Percentiles rank a stretch among this genome's conserved stretches.
phyloP scores from a whole-genome alignment of 2,329 filamentous ascomycete species.

The Talaromyces sp. region DNA sequence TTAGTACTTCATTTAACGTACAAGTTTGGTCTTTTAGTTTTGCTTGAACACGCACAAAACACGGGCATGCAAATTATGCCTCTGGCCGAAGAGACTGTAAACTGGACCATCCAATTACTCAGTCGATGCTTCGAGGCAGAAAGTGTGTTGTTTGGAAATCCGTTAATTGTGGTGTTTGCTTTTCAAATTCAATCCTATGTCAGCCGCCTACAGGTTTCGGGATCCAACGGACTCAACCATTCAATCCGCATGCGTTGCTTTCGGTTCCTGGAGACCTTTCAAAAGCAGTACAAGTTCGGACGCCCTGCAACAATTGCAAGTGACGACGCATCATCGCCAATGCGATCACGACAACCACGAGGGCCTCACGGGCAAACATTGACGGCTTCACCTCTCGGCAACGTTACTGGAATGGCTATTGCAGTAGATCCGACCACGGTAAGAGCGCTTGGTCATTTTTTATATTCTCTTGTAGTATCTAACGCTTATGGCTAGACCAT shows the following conservation, averaged over 20 bases:
- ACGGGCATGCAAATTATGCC: background rate
- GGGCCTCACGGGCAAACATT: background rate
- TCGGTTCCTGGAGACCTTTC: background rate
- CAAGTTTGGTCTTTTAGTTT: conserved; percentile 6
- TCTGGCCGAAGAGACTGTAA: conserved; percentile 3
- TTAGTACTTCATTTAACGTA: conserved; percentile 9
- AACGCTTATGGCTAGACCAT: background rate
- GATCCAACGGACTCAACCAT: background rate
- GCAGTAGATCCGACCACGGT: conserved; percentile 1
- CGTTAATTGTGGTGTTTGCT: background rate
- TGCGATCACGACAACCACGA: background rate
- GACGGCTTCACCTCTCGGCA: background rate
- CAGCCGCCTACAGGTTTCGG: background rate
- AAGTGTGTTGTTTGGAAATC: conserved; percentile 5
- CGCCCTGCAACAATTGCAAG: background rate
- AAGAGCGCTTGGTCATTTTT: background rate
- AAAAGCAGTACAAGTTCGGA: background rate
- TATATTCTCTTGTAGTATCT: background rate
- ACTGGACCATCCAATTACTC: conserved; percentile 1
- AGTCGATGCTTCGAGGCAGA: background rate
- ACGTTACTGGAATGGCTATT: background rate
- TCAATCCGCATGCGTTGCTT: conserved; percentile 2
- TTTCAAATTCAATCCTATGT: conserved; percentile 4
- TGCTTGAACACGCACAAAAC: conserved; percentile 3
- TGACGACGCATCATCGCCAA: background rate